phyloP scores from a whole-genome alignment of 768 basidiomycete species.

The Lactarius vividus region DNA sequence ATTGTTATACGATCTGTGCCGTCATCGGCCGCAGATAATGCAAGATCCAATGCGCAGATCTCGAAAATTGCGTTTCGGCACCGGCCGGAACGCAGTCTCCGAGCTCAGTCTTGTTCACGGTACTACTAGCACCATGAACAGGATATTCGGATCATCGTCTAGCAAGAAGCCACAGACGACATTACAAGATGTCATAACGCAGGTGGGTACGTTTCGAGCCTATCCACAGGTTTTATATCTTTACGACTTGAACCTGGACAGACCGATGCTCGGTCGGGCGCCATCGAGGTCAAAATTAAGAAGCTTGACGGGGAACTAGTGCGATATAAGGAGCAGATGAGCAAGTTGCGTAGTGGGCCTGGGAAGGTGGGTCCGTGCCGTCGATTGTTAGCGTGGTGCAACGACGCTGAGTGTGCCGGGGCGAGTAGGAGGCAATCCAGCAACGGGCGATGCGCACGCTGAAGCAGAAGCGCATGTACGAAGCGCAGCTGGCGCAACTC shows the following conservation, averaged over 20 bases:
- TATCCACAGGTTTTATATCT: background rate
- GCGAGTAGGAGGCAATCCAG: slow-evolving; percentile 76
- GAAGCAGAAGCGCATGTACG: slow-evolving; percentile 96
- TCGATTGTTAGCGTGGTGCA: background rate
- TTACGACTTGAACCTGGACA: slow-evolving; percentile 34
- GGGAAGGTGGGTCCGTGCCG: slow-evolving; percentile 67
- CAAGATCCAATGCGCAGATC: background rate
- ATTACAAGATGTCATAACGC: slow-evolving; percentile 90
- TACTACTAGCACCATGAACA: slow-evolving; percentile 61
- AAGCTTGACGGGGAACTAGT: slow-evolving; percentile 93
- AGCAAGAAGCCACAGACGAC: slow-evolving; percentile 81
- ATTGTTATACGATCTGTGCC: too few species aligned
- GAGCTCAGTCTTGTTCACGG: background rate
- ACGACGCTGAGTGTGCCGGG: background rate
- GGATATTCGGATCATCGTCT: slow-evolving; percentile 74
- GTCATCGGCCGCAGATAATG: too few species aligned
- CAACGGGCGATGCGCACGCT: slow-evolving; percentile 90
- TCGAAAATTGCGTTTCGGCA: background rate
- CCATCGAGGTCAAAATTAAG: slow-evolving; percentile 94
- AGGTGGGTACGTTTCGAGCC: slow-evolving; percentile 47
- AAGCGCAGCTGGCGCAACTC: slow-evolving; percentile 85
- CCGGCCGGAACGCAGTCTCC: background rate
- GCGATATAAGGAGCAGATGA: slow-evolving; percentile 95
- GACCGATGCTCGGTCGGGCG: slow-evolving; percentile 85
- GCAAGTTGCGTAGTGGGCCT: slow-evolving; percentile 87